phyloP scores from a whole-genome alignment of 2,329 filamentous ascomycete species.

The Nectriaceae sp. region DNA sequence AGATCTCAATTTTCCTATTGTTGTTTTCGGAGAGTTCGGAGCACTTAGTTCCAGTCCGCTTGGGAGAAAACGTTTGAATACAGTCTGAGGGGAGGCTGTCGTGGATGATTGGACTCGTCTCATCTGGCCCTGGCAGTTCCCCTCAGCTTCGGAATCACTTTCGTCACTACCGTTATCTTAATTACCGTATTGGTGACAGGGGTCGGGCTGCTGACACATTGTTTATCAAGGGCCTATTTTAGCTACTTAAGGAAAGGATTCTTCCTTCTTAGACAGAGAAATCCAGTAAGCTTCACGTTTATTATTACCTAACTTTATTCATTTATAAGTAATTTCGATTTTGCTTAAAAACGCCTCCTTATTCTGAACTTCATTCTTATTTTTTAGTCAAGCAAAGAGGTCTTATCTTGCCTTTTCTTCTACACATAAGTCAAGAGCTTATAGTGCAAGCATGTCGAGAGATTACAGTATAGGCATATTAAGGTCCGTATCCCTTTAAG shows the following conservation, averaged over 20 bases:
- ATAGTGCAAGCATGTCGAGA: background rate
- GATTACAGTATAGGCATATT: background rate
- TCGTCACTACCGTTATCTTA: too few species aligned
- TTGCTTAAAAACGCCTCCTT: background rate
- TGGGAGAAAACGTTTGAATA: too few species aligned
- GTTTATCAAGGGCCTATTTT: background rate
- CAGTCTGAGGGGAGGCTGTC: too few species aligned
- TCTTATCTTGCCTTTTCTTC: background rate
- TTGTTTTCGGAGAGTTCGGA: too few species aligned
- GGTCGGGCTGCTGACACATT: background rate
- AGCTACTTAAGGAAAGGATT: background rate
- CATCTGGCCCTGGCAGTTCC: too few species aligned
- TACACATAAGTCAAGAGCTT: background rate
- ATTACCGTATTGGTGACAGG: background rate
- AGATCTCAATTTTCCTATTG: too few species aligned
- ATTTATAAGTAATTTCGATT: background rate
- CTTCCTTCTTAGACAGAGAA: background rate
- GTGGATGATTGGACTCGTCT: too few species aligned
- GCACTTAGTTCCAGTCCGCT: too few species aligned
- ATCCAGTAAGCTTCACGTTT: background rate
- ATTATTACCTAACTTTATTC: background rate
- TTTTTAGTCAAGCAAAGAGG: background rate
- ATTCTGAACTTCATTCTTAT: background rate
- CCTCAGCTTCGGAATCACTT: too few species aligned
- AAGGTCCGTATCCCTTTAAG: background rate